phyloP scores from a whole-genome alignment of 495 filamentous ascomycete genomes.

The Tuber aestivum region DNA sequence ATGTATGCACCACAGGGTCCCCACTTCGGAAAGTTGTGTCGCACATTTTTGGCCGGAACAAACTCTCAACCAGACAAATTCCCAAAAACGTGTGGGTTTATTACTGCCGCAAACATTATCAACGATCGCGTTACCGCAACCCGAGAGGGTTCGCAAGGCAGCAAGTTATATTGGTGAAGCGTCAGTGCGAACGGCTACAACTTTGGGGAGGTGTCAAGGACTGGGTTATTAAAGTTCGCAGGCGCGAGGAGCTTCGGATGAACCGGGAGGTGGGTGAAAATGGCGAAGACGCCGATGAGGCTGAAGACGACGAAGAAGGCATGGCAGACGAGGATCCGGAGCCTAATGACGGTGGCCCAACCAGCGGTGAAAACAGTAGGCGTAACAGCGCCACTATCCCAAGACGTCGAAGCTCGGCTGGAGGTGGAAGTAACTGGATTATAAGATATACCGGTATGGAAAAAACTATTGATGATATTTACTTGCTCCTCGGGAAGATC shows the following conservation, averaged over 20 bases:
- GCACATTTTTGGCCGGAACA: conserved; percentile 86
- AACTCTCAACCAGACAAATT: conserved; percentile 62
- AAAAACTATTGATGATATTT: conserved; percentile 41
- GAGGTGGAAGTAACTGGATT: conserved; percentile 39
- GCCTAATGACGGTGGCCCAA: conserved; percentile 30
- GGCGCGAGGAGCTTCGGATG: conserved; percentile 50
- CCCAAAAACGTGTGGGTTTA: conserved; percentile 61
- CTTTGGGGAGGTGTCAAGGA: conserved; percentile 52
- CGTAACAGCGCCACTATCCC: conserved; percentile 26
- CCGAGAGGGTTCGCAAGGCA: conserved; percentile 53
- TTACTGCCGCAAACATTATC: conserved; percentile 80
- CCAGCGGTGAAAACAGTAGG: conserved; percentile 35
- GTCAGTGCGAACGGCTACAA: conserved; percentile 55
- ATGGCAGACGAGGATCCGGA: conserved; percentile 28
- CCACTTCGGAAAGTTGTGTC: conserved; percentile 67
- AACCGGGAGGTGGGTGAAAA: conserved; percentile 37
- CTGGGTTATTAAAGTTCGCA: conserved; percentile 51
- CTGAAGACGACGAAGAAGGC: conserved; percentile 30
- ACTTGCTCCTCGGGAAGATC: conserved; percentile 37
- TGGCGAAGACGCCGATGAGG: conserved; percentile 33
- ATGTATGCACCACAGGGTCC: conserved; percentile 50
- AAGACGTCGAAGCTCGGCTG: conserved; percentile 33
- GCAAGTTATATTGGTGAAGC: conserved; percentile 56
- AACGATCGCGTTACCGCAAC: conserved; percentile 64
- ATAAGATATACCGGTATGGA: conserved; percentile 39